phyloP scores from a whole-genome alignment of 2,329 filamentous ascomycete genomes.

The Lomentospora prolificans region DNA sequence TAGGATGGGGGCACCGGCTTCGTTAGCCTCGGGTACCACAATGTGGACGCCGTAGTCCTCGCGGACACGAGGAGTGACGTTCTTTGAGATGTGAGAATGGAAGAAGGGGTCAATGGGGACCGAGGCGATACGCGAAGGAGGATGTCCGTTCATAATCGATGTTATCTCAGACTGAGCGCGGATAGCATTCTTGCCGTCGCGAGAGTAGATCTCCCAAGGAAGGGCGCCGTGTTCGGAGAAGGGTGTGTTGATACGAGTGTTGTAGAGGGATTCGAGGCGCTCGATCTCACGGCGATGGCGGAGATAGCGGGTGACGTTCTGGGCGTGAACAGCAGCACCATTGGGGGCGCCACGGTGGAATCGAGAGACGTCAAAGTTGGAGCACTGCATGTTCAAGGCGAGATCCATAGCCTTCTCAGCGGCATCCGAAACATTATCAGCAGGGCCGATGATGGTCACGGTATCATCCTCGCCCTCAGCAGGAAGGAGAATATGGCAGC shows the following conservation, averaged over 20 bases:
- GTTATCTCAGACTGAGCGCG: slow-evolving; percentile 67
- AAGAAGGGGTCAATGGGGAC: slow-evolving; percentile 69
- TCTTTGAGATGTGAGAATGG: slow-evolving; percentile 59
- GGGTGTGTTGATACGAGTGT: slow-evolving; percentile 80
- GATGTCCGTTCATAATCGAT: slow-evolving; percentile 62
- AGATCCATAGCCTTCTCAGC: slow-evolving; percentile 80
- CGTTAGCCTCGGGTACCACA: slow-evolving; percentile 56
- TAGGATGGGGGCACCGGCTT: slow-evolving; percentile 52
- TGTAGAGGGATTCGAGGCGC: slow-evolving; percentile 68
- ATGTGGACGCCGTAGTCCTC: slow-evolving; percentile 63
- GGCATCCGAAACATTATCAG: slow-evolving; percentile 62
- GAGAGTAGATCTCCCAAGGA: slow-evolving; percentile 81
- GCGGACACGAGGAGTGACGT: slow-evolving; percentile 53
- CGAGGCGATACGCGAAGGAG: slow-evolving; percentile 59
- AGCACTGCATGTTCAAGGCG: slow-evolving; percentile 76
- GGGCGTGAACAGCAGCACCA: slow-evolving; percentile 69
- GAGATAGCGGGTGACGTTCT: slow-evolving; percentile 80
- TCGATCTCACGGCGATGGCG: slow-evolving; percentile 72
- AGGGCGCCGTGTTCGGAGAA: slow-evolving; percentile 57
- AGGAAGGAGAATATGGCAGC: slow-evolving; percentile 79
- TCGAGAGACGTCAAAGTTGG: slow-evolving; percentile 70
- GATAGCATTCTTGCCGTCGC: slow-evolving; percentile 73
- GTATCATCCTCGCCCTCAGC: slow-evolving; percentile 69
- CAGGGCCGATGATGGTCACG: slow-evolving; percentile 74
- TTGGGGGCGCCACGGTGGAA: slow-evolving; percentile 66